Evolutionary conservation across 2,329 filamentous ascomycete species (phyloP), one percentile per base, ranked within the genome.

Genomic region (Penicillium sp.): DNA sequence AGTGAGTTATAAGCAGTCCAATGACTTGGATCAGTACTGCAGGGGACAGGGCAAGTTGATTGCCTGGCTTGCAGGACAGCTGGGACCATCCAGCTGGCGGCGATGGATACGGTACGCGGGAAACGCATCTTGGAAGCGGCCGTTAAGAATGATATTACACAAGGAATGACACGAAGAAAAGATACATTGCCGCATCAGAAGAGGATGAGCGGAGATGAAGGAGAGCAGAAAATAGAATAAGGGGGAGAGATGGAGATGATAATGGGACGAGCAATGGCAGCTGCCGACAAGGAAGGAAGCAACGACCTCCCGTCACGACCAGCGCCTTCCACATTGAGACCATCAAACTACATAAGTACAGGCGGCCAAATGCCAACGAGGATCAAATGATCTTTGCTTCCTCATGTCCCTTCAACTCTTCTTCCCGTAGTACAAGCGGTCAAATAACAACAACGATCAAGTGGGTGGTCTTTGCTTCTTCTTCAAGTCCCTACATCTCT

Each of bases 1-100:
- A 62, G 23, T 1, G 55, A 55, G 1, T 45, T 26, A 17, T 55
- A 62, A 15, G 52, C 44, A 31, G 60, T 62, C 55, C 60, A 62
- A 9, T 55, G 47, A 23, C 44, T 46, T 46, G 50, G 48, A 5
- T 58, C 56, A 7, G 44, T 17, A 44, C 23, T 46, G 45, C 60
- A 62, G 15, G 44, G 50, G 2, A 45, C 55, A 35, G 55, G 60
- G 38, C 60, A 62, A 3, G 41, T 17, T 11, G 46, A 23, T 5
- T 45, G 35, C 7, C 35, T 38, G 17, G 49, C 41, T 11, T 15
- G 19, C 31, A 44, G 21, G 17, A 23, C 58, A 9, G 30, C 21
- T 44, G 51, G 58, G 19, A 60, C n/a, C 21, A 35, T n/a, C 41
- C 44, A 49, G 21, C 54, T 17, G 49, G 30, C 45, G 23, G 26